Conservation (phyloP, 768 basidiomycete genomes). For the Boletus bicolor region DNA sequence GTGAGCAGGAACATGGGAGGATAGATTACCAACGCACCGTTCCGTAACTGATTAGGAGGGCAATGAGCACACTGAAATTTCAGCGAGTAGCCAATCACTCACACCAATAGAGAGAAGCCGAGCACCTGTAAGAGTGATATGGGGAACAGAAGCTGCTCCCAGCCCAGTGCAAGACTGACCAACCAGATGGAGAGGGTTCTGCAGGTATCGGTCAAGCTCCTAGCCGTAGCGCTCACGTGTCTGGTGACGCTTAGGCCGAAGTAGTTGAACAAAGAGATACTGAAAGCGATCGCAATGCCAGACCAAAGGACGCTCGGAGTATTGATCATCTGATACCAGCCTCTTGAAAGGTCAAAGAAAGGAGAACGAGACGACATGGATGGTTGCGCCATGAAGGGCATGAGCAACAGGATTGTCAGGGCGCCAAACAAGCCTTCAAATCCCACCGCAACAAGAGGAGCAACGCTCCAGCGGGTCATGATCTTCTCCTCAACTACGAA, state of each 20-base stretch:
- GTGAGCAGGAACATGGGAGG: conserved; percentile 7
- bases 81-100: conserved; percentile 36
- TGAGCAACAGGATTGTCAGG: conserved; percentile 68
- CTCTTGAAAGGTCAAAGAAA: conserved; percentile 86
- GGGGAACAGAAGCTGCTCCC: conserved; percentile 84
- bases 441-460: conserved; percentile 90
- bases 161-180: conserved; percentile 82
- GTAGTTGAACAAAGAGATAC: conserved; percentile 82
- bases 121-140: conserved; percentile 77
- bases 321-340: conserved; percentile 84
- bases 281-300: conserved; percentile 66
- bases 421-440: conserved; percentile 92
- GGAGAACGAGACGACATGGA: conserved; percentile 59
- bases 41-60: conserved; percentile 59
- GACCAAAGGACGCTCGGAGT: conserved; percentile 70
- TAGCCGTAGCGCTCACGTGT: conserved; percentile 88
- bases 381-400: conserved; percentile 77
- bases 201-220: conserved; percentile 91
- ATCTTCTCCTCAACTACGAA: conserved; percentile 98
- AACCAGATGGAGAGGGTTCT: conserved; percentile 96
- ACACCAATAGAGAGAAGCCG: conserved; percentile 90
- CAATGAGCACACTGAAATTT: conserved; percentile 9
- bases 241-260: conserved; percentile 92
- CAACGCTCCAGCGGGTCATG: conserved; percentile 80
- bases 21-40: conserved; percentile 50